A percentile compares a stretch with the other conserved stretches of the same genome.
phyloP scores from a whole-genome alignment of 169 alveolate species.

The Babesia microti region DNA sequence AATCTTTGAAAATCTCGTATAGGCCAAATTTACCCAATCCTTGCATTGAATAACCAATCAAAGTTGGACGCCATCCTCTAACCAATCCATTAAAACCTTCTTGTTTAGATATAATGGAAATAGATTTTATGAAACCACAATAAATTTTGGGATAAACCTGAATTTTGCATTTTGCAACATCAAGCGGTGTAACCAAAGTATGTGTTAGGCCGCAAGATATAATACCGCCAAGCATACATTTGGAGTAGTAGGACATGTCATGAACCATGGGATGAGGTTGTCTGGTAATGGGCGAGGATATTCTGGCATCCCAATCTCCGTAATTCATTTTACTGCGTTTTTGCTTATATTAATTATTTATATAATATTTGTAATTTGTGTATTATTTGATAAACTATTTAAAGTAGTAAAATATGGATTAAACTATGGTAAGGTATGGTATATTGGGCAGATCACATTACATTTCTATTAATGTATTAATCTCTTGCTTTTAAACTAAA shows the following conservation, averaged over 20 bases:
- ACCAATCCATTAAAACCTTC: slow-evolving; percentile 84
- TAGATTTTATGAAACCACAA: slow-evolving; percentile 65
- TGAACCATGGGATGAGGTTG: slow-evolving; percentile 48
- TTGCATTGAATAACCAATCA: slow-evolving; percentile 90
- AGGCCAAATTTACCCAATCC: slow-evolving; percentile 96
- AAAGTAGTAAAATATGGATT: not conserved
- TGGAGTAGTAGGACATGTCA: slow-evolving; percentile 71
- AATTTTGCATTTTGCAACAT: slow-evolving; percentile 89
- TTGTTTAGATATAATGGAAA: slow-evolving; percentile 56
- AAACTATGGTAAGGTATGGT: not conserved
- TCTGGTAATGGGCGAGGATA: slow-evolving; percentile 47
- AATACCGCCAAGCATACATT: slow-evolving; percentile 92
- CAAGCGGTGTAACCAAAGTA: slow-evolving; percentile 88
- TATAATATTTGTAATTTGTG: not conserved
- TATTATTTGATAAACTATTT: not conserved
- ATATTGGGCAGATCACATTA: too few species aligned
- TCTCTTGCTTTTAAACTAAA: not conserved
- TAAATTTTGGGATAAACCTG: slow-evolving; percentile 83
- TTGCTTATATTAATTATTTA: not conserved
- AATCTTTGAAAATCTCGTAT: slow-evolving; percentile 93
- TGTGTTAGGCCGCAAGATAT: slow-evolving; percentile 94
- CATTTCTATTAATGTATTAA: slow-evolving; percentile 1
- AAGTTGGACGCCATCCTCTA: slow-evolving; percentile 95
- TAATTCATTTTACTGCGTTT: not conserved
- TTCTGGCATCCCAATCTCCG: slow-evolving; percentile 45